Percentiles rank a stretch among this genome's conserved stretches.
Conservation (phyloP, 768 basidiomycete genomes). For the Podaxis sp. region DNA sequence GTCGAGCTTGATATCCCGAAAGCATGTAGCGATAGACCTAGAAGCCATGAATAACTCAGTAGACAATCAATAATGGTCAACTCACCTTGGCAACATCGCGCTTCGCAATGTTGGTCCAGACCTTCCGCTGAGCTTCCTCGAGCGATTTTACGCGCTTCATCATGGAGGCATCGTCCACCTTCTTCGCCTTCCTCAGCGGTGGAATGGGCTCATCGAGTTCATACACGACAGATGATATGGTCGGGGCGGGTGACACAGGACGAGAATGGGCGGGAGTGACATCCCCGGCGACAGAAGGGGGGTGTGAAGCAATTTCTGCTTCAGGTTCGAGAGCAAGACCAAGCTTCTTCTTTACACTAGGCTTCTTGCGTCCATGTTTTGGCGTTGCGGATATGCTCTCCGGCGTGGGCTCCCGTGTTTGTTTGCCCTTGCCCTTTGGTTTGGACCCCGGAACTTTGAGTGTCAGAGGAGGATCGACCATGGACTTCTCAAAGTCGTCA, state of each 20-base stretch:
- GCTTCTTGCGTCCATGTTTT: constrained; percentile 51
- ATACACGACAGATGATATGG: constrained; percentile 57
- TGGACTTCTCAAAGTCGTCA: constrained; percentile 46
- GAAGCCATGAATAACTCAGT: neutral
- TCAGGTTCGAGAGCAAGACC: constrained; percentile 50
- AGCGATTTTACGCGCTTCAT: constrained; percentile 69
- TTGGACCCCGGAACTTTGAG: constrained; percentile 36
- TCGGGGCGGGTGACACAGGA: constrained; percentile 62
- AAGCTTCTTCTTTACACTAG: constrained; percentile 51
- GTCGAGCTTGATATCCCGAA: constrained; percentile 60
- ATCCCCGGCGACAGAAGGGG: constrained; percentile 63
- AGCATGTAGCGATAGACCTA: constrained; percentile 81
- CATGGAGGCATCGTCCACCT: constrained; percentile 68
- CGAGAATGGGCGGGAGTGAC: constrained; percentile 65
- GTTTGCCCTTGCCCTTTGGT: constrained; percentile 50
- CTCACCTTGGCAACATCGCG: constrained; percentile 79
- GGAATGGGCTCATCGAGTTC: constrained; percentile 69
- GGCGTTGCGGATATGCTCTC: constrained; percentile 54
- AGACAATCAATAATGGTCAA: neutral
- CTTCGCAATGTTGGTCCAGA: constrained; percentile 86
- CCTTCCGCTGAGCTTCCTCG: constrained; percentile 82
- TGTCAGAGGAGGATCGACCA: constrained; percentile 25
- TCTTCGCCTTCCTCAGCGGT: constrained; percentile 71
- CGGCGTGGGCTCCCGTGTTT: constrained; percentile 48
- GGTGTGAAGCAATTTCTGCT: constrained; percentile 43